These are phyloP conservation scores for Hydnum rufescens DNA, from an alignment of 768 basidiomycete species.

Conservation along the genomic window DNA sequence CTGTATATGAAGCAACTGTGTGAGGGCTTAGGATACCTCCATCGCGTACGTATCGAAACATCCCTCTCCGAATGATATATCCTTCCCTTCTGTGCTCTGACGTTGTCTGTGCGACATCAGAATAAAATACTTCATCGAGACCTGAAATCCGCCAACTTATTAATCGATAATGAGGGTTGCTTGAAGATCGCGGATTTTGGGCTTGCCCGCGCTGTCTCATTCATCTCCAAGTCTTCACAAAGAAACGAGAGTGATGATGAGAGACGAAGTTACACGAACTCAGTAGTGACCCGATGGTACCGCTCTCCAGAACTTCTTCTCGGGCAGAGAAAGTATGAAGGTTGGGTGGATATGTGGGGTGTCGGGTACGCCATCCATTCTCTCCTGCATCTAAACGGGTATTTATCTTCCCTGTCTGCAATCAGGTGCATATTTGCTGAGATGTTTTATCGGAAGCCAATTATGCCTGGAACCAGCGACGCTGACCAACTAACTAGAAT, in stretches of 20 bases:
- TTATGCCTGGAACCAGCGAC: constrained; percentile 73
- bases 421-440: constrained; percentile 85
- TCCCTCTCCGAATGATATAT: constrained; percentile 5
- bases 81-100: too few relatives aligned
- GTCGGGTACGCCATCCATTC: constrained; percentile 46
- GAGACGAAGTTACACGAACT: constrained; percentile 67
- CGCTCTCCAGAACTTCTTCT: constrained; percentile 82
- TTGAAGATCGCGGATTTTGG: constrained; percentile 93
- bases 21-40: constrained; percentile 94
- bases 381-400: background rate
- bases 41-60: constrained; percentile 38
- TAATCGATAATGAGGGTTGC: constrained; percentile 71
- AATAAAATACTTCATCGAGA: constrained; percentile 95
- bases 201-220: constrained; percentile 49
- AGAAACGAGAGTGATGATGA: constrained; percentile 34
- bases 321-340: constrained; percentile 75
- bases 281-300: constrained; percentile 90
- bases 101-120: constrained; percentile 23
- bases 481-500: constrained; percentile 85
- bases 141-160: constrained; percentile 95
- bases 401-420: background rate
- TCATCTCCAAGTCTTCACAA: constrained; percentile 19
- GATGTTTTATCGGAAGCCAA: constrained; percentile 77
- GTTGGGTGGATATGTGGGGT: constrained; percentile 95
- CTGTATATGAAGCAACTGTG: constrained; percentile 89